Evolutionary conservation across 139 green algal species (phyloP).

Genomic region (Micractinium sp.): DNA sequence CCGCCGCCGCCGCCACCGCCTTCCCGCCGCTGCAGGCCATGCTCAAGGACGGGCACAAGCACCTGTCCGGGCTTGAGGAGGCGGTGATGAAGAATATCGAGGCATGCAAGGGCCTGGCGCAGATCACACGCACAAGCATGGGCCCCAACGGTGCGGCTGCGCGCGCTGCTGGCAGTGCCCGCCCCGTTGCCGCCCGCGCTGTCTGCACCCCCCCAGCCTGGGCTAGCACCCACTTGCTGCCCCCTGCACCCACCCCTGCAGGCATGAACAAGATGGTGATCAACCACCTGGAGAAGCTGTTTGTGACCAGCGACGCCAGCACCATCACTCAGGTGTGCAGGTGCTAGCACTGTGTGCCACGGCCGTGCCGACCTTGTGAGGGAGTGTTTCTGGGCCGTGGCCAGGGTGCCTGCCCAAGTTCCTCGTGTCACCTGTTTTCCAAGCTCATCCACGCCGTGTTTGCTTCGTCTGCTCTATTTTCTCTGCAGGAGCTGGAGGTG

Average conservation of each 20-base stretch:
- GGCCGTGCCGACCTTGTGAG: too few relatives aligned
- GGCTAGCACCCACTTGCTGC: not conserved
- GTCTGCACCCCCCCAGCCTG: not conserved
- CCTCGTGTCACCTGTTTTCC: too few relatives aligned
- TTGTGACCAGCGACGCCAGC: conserved; percentile 95
- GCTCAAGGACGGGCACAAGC: conserved; percentile 98
- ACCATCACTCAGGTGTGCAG: conserved; percentile 75
- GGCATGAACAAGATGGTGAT: conserved; percentile 99
- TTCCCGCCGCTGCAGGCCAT: conserved; percentile 76
- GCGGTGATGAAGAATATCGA: conserved; percentile 98
- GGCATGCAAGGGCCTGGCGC: conserved; percentile 92
- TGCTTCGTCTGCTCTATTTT: too few relatives aligned
- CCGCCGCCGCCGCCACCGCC: not conserved
- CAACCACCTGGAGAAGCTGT: conserved; percentile 99
- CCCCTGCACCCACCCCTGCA: conserved; percentile 47
- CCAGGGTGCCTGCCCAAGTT: too few relatives aligned
- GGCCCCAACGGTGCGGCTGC: conserved; percentile 88
- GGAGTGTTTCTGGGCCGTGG: too few relatives aligned
- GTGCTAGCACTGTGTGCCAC: too few relatives aligned
- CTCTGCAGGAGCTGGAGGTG: conserved; percentile 94
- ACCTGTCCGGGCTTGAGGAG: conserved; percentile 94
- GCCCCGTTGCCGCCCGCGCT: not conserved
- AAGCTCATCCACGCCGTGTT: too few relatives aligned
- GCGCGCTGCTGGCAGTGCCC: not conserved
- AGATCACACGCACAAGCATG: conserved; percentile 94